phyloP scores from a whole-genome alignment of 2,329 filamentous ascomycete species.

The Penicillium digitatum region DNA sequence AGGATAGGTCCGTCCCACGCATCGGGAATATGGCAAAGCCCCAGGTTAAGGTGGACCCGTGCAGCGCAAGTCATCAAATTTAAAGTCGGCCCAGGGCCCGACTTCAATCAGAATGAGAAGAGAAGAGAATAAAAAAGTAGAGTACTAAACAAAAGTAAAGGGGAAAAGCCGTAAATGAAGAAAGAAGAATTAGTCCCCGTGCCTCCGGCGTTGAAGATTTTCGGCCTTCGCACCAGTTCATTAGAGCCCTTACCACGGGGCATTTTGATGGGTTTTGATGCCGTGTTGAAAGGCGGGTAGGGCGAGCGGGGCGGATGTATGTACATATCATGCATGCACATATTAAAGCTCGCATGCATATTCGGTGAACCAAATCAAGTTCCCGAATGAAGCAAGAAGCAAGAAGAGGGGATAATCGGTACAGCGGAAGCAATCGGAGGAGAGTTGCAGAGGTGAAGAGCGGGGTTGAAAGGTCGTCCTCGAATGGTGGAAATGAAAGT shows the following conservation, averaged over 20 bases:
- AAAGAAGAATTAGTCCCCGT: conserved; percentile 6
- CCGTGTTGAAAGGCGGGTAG: conserved; percentile 14
- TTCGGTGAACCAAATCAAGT: conserved; percentile 1
- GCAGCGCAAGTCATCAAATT: conserved; percentile 14
- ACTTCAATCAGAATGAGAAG: conserved; percentile 4
- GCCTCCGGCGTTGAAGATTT: conserved; percentile 6
- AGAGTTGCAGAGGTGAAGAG: conserved; percentile 4
- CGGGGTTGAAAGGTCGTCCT: conserved; percentile 12
- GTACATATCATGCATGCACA: conserved; percentile 15
- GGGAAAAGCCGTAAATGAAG: conserved; percentile 19
- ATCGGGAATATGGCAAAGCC: conserved; percentile 2
- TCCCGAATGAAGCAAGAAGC: not conserved
- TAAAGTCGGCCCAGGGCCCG: conserved; percentile 1
- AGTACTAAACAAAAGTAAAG: conserved; percentile 11
- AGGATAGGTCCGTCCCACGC: not conserved
- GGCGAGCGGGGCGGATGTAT: conserved; percentile 4
- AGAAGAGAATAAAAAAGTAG: conserved; percentile 5
- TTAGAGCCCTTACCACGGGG: conserved; percentile 1
- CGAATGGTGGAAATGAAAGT: conserved; percentile 2
- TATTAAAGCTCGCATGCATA: conserved; percentile 12
- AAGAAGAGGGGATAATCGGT: conserved; percentile 8
- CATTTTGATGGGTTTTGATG: not conserved
- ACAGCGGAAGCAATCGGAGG: conserved; percentile 8
- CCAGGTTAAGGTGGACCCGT: conserved; percentile 8
- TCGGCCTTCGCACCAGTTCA: conserved; percentile 1